Evolutionary conservation across 768 basidiomycete genomes (phyloP).

Genomic region (Termitomyces sp.): DNA sequence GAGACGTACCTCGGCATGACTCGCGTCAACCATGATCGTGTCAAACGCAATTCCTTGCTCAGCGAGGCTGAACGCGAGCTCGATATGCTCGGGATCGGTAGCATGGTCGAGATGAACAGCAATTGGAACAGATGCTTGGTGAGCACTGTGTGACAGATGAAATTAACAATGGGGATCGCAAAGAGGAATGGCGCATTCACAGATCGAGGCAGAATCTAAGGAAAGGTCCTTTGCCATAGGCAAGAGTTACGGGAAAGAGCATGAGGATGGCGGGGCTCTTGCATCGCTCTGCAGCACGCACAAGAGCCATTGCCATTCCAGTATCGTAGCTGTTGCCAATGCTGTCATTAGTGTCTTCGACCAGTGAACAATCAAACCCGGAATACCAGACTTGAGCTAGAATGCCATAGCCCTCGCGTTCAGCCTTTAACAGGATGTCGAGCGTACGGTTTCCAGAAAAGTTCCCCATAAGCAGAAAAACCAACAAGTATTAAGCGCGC

Average conservation of each 20-base stretch:
- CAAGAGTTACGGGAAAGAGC: slow-evolving; percentile 40
- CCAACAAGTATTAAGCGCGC: not conserved
- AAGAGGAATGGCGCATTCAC: slow-evolving; percentile 15
- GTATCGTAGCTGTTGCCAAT: slow-evolving; percentile 32
- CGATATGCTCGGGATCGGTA: slow-evolving; percentile 38
- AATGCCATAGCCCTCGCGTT: slow-evolving; percentile 37
- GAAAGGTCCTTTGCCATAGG: slow-evolving; percentile 40
- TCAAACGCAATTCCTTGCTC: slow-evolving; percentile 42
- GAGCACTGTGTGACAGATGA: slow-evolving; percentile 24
- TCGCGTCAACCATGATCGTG: slow-evolving; percentile 47
- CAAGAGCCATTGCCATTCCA: slow-evolving; percentile 36
- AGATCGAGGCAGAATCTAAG: slow-evolving; percentile 37
- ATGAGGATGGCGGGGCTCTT: slow-evolving; percentile 40
- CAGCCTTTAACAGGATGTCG: slow-evolving; percentile 33
- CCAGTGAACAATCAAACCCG: not conserved
- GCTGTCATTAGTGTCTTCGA: not conserved
- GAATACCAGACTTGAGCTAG: slow-evolving; percentile 35
- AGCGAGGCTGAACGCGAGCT: slow-evolving; percentile 37
- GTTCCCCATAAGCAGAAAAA: not conserved
- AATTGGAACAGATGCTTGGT: slow-evolving; percentile 41
- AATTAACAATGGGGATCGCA: not conserved
- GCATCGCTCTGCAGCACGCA: slow-evolving; percentile 41
- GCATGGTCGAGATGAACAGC: slow-evolving; percentile 45
- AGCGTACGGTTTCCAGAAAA: slow-evolving; percentile 31
- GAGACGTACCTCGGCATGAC: slow-evolving; percentile 33